Base-by-base conservation (phyloP, 2,329 filamentous ascomycete genomes). In the Fusarium continuum region DNA sequence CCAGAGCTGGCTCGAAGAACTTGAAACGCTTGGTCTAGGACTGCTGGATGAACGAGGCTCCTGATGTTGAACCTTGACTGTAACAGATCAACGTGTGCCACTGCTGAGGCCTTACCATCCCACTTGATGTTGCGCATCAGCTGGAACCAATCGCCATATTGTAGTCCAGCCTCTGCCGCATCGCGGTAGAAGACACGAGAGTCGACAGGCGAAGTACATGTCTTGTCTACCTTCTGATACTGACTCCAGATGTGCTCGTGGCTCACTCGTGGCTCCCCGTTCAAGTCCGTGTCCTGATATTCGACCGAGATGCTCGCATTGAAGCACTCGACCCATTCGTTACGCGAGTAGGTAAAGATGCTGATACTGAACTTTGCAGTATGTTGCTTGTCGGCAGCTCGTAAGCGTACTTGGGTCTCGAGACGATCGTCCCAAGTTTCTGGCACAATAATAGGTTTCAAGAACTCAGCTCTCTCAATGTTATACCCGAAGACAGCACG, bases 91-190 rank as follows among this genome's bases (percentile, higher is more conserved):
- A 31, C 11, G 1, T 2, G 10, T 2, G 36, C 50, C 3, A 38
- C 20, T 0, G 50, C 26, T 5, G 25, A 44, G 2, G 10, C 8
- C 14, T 39, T 16, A 0, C 14, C 11, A 2, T 58, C 19, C 41
- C 50, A 58, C 2, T 29, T 8, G 9, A 58, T 41, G 14, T 23
- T 5, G 3, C 13, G 26, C 8, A 41, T 17, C 2, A 49, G 13
- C 13, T 32, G 29, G n/a, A 58, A 58, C 29, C 29, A 43, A 6
- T 55, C 20, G 0, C 41, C 41, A 34, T 58, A 58, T 11, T 43
- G 41, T 2, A 57, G 41, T 1, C 54, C 49, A 22, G 8, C 19
- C 0, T n/a, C 29, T 5, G 28, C 23, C 0, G 49, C 49, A 11
- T 48, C 26, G 14, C 20, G 13, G 5, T 58, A 58, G 8, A 58